Percentiles rank a stretch among this genome's conserved stretches.
These are phyloP conservation scores for Porogramme epimiltina DNA, from an alignment of 1,284 basidiomycete genomes.

Conservation along the genomic window DNA sequence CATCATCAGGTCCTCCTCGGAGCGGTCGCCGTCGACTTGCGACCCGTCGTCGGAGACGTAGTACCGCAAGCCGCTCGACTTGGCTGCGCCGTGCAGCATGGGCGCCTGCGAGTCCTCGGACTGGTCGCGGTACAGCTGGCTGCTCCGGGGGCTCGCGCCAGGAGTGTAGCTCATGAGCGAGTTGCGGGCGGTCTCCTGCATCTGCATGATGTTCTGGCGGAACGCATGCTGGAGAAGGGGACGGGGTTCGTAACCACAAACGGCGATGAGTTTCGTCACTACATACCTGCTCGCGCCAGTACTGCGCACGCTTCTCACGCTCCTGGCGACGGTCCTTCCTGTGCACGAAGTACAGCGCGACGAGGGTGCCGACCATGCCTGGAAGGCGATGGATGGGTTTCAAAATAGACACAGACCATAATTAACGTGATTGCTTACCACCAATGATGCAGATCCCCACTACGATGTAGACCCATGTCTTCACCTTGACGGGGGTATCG, in stretches of 20 bases:
- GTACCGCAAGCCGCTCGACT: slow-evolving; percentile 58
- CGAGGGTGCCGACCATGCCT: slow-evolving; percentile 75
- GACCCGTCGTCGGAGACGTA: slow-evolving; percentile 52
- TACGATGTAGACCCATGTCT: slow-evolving; percentile 70
- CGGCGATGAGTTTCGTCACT: neutral
- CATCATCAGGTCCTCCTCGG: slow-evolving; percentile 29
- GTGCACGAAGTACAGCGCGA: slow-evolving; percentile 71
- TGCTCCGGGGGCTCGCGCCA: slow-evolving; percentile 42
- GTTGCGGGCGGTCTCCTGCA: slow-evolving; percentile 70
- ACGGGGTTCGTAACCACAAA: neutral
- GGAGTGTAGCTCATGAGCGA: slow-evolving; percentile 55
- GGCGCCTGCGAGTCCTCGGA: slow-evolving; percentile 60
- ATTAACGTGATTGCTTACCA: slow-evolving; percentile 43
- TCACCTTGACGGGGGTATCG: slow-evolving; percentile 65
- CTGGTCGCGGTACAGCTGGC: slow-evolving; percentile 43
- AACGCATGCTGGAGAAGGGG: slow-evolving; percentile 56
- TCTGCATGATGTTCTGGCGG: slow-evolving; percentile 76
- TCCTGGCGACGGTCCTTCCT: slow-evolving; percentile 71
- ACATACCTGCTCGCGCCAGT: slow-evolving; percentile 83
- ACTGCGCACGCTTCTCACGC: slow-evolving; percentile 79
- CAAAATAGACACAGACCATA: neutral
- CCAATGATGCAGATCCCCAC: slow-evolving; percentile 75
- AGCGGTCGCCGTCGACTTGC: slow-evolving; percentile 23
- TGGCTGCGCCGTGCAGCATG: slow-evolving; percentile 50
- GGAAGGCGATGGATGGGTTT: neutral